A percentile compares a stretch with the other conserved stretches of the same genome.
Conservation (phyloP, 1,139 yeast species). For the Yamadazyma pseudoaaseri region DNA sequence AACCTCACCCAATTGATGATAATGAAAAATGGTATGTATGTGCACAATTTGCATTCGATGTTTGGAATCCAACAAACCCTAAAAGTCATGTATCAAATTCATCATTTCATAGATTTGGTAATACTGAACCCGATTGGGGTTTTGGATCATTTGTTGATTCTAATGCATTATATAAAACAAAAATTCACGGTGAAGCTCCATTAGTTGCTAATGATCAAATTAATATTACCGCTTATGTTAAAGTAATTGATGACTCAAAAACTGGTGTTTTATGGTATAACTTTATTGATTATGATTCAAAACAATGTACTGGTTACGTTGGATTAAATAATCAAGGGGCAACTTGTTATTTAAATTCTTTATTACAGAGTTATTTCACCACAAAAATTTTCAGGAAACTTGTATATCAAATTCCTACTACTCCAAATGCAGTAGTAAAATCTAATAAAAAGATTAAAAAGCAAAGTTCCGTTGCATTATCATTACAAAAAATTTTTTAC, state of each 20-base stretch:
- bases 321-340: constrained; percentile 98
- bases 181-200: constrained; percentile 10
- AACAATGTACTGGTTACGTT: constrained; percentile 81
- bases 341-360: constrained; percentile 90
- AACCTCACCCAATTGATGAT: constrained; percentile 49
- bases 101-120: constrained; percentile 79
- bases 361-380: constrained; percentile 85
- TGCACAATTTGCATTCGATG: constrained; percentile 83
- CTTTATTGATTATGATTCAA: constrained; percentile 82
- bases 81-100: constrained; percentile 57
- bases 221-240: constrained; percentile 74
- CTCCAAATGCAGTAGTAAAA: constrained; percentile 24
- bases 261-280: constrained; percentile 96
- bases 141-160: constrained; percentile 74
- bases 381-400: constrained; percentile 80
- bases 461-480: constrained; percentile 64
- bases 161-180: constrained; percentile 13
- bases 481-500: constrained; percentile 85
- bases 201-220: constrained; percentile 58
- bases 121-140: constrained; percentile 92
- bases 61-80: constrained; percentile 81
- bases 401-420: constrained; percentile 88
- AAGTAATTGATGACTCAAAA: constrained; percentile 75
- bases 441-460: constrained; percentile 30
- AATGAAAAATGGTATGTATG: constrained; percentile 72